Evolutionary conservation across 352 stramenopile genomes (phyloP).

Genomic region (Pythium monospermum): DNA sequence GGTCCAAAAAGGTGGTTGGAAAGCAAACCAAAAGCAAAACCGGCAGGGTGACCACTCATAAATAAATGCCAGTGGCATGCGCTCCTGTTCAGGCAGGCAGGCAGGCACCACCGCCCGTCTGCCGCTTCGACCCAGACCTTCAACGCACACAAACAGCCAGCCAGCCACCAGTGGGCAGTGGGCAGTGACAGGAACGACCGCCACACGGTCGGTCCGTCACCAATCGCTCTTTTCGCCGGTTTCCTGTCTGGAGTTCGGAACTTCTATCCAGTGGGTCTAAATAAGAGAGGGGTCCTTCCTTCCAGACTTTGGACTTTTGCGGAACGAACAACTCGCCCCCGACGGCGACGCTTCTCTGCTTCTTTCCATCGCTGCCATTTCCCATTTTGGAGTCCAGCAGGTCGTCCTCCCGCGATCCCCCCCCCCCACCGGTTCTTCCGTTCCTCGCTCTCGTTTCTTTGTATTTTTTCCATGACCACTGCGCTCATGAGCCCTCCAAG

Average conservation of each 20-base stretch:
- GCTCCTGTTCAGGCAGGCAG: too few relatives aligned
- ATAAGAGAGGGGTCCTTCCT: not conserved
- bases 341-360: not conserved
- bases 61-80: too few relatives aligned
- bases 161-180: too few relatives aligned
- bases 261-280: slow-evolving; percentile 2
- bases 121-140: not conserved
- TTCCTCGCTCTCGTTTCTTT: not conserved
- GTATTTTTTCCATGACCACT: not conserved
- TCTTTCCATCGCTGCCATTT: slow-evolving; percentile 9
- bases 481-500: not conserved
- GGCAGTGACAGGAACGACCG: too few relatives aligned
- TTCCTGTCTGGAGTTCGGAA: not conserved
- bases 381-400: slow-evolving; percentile 14
- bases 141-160: not conserved
- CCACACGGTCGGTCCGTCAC: not conserved
- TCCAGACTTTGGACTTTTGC: too few relatives aligned
- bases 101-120: not conserved
- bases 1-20: not conserved
- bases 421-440: not conserved
- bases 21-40: too few relatives aligned
- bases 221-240: not conserved
- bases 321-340: too few relatives aligned
- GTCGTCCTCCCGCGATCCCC: not conserved
- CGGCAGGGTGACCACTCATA: too few relatives aligned